Evolutionary conservation across 2,329 filamentous ascomycete genomes (phyloP).

Genomic region (Tolypocladium ophioglossoides): DNA sequence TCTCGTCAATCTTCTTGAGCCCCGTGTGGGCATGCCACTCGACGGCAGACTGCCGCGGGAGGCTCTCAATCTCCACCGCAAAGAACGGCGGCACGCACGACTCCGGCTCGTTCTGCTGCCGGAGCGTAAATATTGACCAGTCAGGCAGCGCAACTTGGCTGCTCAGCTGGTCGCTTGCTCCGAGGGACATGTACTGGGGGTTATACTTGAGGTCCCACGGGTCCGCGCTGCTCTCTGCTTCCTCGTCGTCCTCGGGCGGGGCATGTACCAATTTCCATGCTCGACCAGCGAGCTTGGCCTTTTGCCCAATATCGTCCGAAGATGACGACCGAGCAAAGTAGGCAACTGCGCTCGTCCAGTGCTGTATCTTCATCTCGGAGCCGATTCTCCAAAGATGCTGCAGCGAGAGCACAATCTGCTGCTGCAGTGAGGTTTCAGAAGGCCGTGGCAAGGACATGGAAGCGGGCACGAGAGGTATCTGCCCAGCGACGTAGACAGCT

Average conservation of each 20-base stretch:
- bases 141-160: slow-evolving; percentile 32
- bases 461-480: slow-evolving; percentile 78
- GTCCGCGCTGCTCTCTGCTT: slow-evolving; percentile 43
- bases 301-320: slow-evolving; percentile 15
- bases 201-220: slow-evolving; percentile 59
- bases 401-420: slow-evolving; percentile 61
- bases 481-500: slow-evolving; percentile 65
- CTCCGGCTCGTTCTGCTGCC: slow-evolving; percentile 23
- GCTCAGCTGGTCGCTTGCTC: slow-evolving; percentile 13
- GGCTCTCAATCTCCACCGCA: slow-evolving; percentile 61
- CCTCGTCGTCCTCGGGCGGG: slow-evolving; percentile 34
- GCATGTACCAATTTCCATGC: slow-evolving; percentile 39
- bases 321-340: slow-evolving; percentile 46
- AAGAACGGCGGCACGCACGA: slow-evolving; percentile 54
- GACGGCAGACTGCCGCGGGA: slow-evolving; percentile 63
- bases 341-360: slow-evolving; percentile 66
- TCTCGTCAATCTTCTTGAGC: slow-evolving; percentile 24
- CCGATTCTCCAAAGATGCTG: slow-evolving; percentile 88
- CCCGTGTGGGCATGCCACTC: slow-evolving; percentile 76
- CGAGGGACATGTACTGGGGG: slow-evolving; percentile 33
- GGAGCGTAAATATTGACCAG: slow-evolving; percentile 32
- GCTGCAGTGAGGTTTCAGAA: slow-evolving; percentile 29
- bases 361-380: slow-evolving; percentile 56
- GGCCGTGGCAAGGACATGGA: slow-evolving; percentile 54
- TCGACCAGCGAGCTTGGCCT: slow-evolving; percentile 30